Percentiles rank a stretch among this genome's conserved stretches.
These are phyloP conservation scores for Epichloe sp. DNA, from an alignment of 2,329 filamentous ascomycete species.

Conservation along the genomic window DNA sequence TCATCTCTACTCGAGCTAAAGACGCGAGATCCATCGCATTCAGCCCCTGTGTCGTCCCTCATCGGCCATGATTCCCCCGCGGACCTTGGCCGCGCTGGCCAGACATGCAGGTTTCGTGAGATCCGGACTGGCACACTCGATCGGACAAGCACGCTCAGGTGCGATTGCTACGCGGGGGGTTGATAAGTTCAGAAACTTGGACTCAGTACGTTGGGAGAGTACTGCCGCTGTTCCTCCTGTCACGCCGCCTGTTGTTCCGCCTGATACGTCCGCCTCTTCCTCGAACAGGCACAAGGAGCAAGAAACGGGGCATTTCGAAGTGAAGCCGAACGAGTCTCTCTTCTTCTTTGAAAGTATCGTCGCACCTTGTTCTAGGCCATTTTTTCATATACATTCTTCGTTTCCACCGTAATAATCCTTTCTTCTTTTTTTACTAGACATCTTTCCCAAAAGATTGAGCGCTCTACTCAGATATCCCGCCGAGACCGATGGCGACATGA, in stretches of 20 bases:
- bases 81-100: constrained; percentile 13
- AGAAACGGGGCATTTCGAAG: constrained; percentile 70
- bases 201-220: constrained; percentile 12
- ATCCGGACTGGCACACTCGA: background rate
- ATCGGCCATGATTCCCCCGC: constrained; percentile 16
- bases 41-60: background rate
- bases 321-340: constrained; percentile 63
- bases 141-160: background rate
- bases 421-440: constrained; percentile 35
- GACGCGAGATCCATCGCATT: background rate
- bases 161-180: background rate
- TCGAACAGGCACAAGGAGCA: constrained; percentile 35
- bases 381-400: too few species aligned
- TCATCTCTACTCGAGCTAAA: background rate
- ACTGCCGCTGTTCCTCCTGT: constrained; percentile 6
- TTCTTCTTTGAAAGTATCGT: constrained; percentile 77
- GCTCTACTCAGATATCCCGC: constrained; percentile 32
- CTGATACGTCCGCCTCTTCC: constrained; percentile 6
- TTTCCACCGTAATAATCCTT: too few species aligned
- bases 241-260: constrained; percentile 1
- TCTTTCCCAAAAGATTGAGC: constrained; percentile 67
- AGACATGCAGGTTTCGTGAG: constrained; percentile 5
- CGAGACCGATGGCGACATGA: constrained; percentile 35
- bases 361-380: background rate
- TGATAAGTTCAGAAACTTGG: background rate